Evolutionary conservation across 2,329 filamentous ascomycete species (phyloP), one percentile per base, ranked within the genome.

Genomic region (Tolypocladium endophyticum): DNA sequence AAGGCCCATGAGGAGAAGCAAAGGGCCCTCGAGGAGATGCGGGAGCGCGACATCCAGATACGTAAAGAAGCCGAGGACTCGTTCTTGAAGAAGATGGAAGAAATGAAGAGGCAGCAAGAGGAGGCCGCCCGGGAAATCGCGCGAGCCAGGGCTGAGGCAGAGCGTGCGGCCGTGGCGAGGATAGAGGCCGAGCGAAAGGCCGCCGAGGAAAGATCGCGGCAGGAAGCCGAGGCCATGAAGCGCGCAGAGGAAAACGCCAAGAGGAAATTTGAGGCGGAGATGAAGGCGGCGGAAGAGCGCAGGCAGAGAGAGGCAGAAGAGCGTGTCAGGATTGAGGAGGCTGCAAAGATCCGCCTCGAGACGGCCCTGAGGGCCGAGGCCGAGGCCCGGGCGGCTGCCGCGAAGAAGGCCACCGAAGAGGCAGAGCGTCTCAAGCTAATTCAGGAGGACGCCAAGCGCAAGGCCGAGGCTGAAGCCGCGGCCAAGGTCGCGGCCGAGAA

Each of bases 51-150:
- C 61, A 72, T 71, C 14, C 73, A 76, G 63, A 79, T 75, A 54
- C 74, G 76, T 36, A 73, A 69, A 58, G 78, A 81, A 57, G 76
- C 79, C 9, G 79, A 81, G 56, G 72, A 77, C 12, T 73, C 74
- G 20, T 76, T 78, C 60, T 63, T 68, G 54, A 70, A 64, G 60
- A 73, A 72, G 63, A 73, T 77, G 72, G 77, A 78, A 57, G 74
- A 77, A 9, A 60, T 73, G 62, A 68, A 62, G 47, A 72, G 68
- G 60, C 77, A 76, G 1, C 71, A 80, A 45, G 80, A 79, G 57
- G 76, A 78, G 57, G 74, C 77, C 1, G 72, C 73, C 58, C 73
- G 74, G 61, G 77, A 82, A 60, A 75, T 82, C 6, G 79, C 80
- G 59, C 73, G 72, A 30, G 79, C 79, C 8, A 76, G 69, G 60